A percentile compares a stretch with the other conserved stretches of the same genome.
These are phyloP conservation scores for Barnettozyma salicaria DNA, from an alignment of 805 yeast species.

Conservation along the genomic window DNA sequence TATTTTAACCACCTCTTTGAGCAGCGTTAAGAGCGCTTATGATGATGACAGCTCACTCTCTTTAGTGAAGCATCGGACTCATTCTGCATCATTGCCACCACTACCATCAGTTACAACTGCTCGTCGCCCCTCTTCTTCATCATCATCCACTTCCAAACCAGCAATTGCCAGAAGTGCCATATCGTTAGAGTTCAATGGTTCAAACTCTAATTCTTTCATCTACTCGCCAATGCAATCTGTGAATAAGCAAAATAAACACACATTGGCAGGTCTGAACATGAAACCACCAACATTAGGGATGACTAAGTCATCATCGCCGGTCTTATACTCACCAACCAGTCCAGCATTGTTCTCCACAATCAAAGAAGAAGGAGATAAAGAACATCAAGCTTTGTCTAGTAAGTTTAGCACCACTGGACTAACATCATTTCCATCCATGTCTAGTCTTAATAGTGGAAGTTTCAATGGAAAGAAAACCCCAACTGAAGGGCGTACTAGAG, in stretches of 20 bases:
- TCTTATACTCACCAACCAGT: constrained; percentile 21
- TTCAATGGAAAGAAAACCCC: constrained; percentile 13
- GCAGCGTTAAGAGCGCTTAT: not conserved
- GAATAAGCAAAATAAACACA: constrained; percentile 1
- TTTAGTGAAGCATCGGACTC: constrained; percentile 12
- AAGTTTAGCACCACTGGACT: constrained; percentile 2
- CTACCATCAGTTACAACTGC: constrained; percentile 30
- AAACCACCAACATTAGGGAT: constrained; percentile 18
- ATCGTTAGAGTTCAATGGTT: constrained; percentile 20
- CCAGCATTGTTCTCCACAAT: constrained; percentile 13
- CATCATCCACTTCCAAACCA: constrained; percentile 21
- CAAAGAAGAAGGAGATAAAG: constrained; percentile 14
- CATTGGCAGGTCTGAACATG: constrained; percentile 12
- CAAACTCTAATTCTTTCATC: constrained; percentile 22
- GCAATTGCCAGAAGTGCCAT: constrained; percentile 24
- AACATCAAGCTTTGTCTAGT: not conserved
- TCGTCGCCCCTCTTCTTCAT: constrained; percentile 24
- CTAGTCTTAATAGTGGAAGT: constrained; percentile 18
- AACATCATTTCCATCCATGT: constrained; percentile 24
- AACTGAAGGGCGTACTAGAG: constrained; percentile 9
- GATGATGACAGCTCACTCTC: not conserved
- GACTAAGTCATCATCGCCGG: constrained; percentile 22
- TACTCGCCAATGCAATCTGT: constrained; percentile 20
- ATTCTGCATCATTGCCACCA: constrained; percentile 29
- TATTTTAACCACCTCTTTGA: constrained; percentile 5